These are phyloP conservation scores for Diaporthe sp. DNA, from an alignment of 2,329 filamentous ascomycete species.

Conservation along the genomic window DNA sequence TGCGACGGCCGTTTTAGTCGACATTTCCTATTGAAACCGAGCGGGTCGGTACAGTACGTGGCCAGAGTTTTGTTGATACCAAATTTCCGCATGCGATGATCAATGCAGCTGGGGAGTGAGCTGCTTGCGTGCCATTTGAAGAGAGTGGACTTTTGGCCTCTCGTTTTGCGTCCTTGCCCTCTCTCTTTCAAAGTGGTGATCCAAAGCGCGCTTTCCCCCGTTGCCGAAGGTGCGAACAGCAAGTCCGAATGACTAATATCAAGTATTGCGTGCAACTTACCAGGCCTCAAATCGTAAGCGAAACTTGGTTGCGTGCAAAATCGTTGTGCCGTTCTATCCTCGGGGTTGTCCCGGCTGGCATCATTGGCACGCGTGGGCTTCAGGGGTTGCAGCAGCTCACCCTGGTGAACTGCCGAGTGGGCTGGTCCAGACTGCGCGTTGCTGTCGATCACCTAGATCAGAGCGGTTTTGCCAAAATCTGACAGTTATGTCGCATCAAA, in stretches of 20 bases:
- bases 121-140: not conserved
- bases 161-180: not conserved
- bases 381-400: not conserved
- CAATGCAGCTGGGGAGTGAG: not conserved
- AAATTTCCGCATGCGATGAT: not conserved
- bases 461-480: not conserved
- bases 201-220: not conserved
- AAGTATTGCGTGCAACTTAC: not conserved
- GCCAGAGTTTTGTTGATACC: not conserved
- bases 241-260: not conserved
- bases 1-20: not conserved
- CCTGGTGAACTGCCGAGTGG: not conserved
- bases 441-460: not conserved
- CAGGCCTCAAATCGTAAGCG: not conserved
- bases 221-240: not conserved
- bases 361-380: not conserved
- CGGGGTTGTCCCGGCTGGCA: not conserved
- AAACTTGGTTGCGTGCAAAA: not conserved
- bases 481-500: slow-evolving; percentile 8
- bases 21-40: not conserved
- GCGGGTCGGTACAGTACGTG: not conserved
- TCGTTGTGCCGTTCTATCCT: not conserved
- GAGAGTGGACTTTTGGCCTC: not conserved
- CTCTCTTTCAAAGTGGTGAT: not conserved
- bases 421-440: not conserved